Evolutionary conservation across 352 stramenopile genomes (phyloP), one percentile per base, ranked within the genome.

Genomic region (Lagenidium sp.): DNA sequence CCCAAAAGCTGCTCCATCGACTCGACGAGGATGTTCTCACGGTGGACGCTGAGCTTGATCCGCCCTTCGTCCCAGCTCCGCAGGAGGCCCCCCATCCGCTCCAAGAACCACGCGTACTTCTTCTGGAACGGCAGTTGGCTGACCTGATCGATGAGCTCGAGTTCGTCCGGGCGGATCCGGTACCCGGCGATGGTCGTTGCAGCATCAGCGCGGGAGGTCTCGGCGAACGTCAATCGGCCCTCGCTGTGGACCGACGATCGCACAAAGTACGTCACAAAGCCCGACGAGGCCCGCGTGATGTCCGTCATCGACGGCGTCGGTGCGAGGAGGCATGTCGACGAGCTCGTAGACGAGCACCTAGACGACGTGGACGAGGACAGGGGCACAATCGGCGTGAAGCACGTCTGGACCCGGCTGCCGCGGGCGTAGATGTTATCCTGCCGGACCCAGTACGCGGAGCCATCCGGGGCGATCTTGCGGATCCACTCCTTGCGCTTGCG

Each of bases 61-160:
- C 77, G 77, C 4, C 78, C 77, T 63, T 89, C 75, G 44, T 87
- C 72, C 70, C 76, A 88, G 39, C 69, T 71, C 31, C 75, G 61
- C 31, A 90, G 49, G 30, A 90, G 34, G 4, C 52, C 58, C 16
- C 63, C 65, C 64, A 85, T 86, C 32, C 76, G 65, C 29, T 90
- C 71, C 4, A 93, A 50, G 50, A 93, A 93, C 80, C 80, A 93
- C 38, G 77, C 57, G 52, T 85, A 90, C 45, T 93, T 93, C 30
- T 72, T 67, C 11, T 70, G 65, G 52, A 93, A 93, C 16, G 77
- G 59, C 18, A 87, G 50, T 36, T 72, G 53, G n/a, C 58, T 73
- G 23, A 86, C 70, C 26, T 80, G 48, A 36, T 86, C 71, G 34
- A 90, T 67, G 23, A 81, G 40, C 19, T 71, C 74, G 10, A 93